Evolutionary conservation across 257 asterid genomes (phyloP).

Genomic region (Solanum microdontum): DNA sequence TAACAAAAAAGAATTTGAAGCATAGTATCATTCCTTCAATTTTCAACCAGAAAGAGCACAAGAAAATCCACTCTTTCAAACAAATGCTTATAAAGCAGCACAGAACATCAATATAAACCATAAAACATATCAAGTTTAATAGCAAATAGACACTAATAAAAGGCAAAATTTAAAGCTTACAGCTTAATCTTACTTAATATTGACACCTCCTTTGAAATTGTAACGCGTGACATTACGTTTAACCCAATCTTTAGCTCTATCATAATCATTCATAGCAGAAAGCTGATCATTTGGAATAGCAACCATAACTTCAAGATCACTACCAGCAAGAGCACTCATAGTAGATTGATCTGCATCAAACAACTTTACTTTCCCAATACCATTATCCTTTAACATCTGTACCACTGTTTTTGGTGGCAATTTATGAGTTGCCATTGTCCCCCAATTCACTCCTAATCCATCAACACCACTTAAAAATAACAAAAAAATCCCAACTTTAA

Average conservation of each 20-base stretch:
- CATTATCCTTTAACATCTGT: slow-evolving; percentile 49
- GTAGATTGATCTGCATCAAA: slow-evolving; percentile 61
- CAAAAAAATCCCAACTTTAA: background rate
- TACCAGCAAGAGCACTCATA: slow-evolving; percentile 57
- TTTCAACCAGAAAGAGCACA: background rate
- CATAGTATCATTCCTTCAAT: background rate
- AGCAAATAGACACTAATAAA: background rate
- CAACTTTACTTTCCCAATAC: slow-evolving; percentile 54
- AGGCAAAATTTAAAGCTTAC: background rate
- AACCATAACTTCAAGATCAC: slow-evolving; percentile 62
- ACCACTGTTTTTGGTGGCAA: slow-evolving; percentile 57
- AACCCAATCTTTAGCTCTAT: slow-evolving; percentile 64
- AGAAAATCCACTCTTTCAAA: background rate
- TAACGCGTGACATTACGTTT: slow-evolving; percentile 47
- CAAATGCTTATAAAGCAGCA: background rate
- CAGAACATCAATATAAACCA: background rate
- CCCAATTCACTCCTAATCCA: slow-evolving; percentile 75
- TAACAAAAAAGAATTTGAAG: background rate
- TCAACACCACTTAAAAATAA: slow-evolving; percentile 1
- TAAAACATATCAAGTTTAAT: background rate
- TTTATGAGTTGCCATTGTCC: slow-evolving; percentile 65
- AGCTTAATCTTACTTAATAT: slow-evolving; percentile 32
- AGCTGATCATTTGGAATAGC: slow-evolving; percentile 77
- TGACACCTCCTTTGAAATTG: slow-evolving; percentile 61
- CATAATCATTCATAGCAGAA: slow-evolving; percentile 35